Base-by-base conservation (phyloP, 2,329 filamentous ascomycete species). In the Cercospora nicotianae region DNA sequence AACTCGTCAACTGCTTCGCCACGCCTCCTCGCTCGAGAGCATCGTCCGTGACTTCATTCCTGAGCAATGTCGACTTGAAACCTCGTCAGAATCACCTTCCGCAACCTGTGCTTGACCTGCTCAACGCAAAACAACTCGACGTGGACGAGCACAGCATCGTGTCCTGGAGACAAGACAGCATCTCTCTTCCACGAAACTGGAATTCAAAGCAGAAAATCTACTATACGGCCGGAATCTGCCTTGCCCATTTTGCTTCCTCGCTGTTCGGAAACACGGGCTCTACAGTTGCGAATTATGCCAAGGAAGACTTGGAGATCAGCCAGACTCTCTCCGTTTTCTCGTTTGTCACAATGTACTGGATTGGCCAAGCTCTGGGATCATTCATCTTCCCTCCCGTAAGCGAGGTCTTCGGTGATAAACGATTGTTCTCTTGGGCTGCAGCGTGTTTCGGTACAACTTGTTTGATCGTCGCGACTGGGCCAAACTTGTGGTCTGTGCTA, bases 371-470 rank as follows among this genome's bases (percentile, higher is more conserved):
- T 5, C 23, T 81, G 9, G 80, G 79, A 5, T 79, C 78, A 1
- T 74, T 80, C 5, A 42, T 81, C 5, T 78, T 81, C 60, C 80
- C 80, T 9, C 79, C 81, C 3, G 73, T 79, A 23, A 78, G 79
- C 0, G 80, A 82, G 69, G 69, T 75, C 2, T 80, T 80, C 55
- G 81, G 81, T 0, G 74, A 79, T 2, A 77, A 74, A 12, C 69
- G 69, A 6, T 76, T 80, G 8, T 81, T 81, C 53, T 74, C 80
- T 6, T 64, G 69, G 13, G 76, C 79, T 12, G 78, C 76, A 1
- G 68, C 76, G 12, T 62, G 74, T 2, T 81, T 79, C 67, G 76
- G 74, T 33, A 57, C 78, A 1, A 77, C 75, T 20, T 80, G 79
- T 65, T 39, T 83, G 3, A 67, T 84, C 4, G 79, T 81, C 8